phyloP scores from a whole-genome alignment of 1,139 yeast species.

The Pneumocystis oryctolagi region DNA sequence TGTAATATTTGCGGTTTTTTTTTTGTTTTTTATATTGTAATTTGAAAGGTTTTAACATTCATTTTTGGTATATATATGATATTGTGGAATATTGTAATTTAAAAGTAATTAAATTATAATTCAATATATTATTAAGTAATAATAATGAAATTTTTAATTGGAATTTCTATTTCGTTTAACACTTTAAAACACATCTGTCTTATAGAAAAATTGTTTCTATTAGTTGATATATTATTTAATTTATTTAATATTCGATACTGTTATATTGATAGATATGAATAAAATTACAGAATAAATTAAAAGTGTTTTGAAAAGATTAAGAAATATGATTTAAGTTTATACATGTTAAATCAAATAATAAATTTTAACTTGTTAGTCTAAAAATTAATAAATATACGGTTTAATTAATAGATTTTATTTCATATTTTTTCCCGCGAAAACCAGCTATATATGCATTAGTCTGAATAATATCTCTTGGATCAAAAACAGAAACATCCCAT shows the following conservation, averaged over 20 bases:
- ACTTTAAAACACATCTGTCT: neutral
- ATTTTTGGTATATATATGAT: neutral
- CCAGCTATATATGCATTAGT: slow-evolving; percentile 81
- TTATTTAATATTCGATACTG: neutral
- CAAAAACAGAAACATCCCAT: slow-evolving; percentile 81
- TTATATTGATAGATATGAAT: neutral
- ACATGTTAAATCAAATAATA: neutral
- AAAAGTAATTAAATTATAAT: too few species aligned
- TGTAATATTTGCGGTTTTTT: too few species aligned
- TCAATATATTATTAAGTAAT: too few species aligned
- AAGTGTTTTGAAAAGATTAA: neutral
- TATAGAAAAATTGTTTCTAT: neutral
- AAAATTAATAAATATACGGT: neutral
- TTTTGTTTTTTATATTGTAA: too few species aligned
- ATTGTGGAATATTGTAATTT: too few species aligned
- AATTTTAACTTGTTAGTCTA: neutral
- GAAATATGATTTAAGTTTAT: neutral
- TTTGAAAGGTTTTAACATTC: neutral
- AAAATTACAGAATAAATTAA: neutral
- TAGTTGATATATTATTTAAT: neutral
- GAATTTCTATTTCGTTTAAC: too few species aligned
- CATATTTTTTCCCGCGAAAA: slow-evolving; percentile 85
- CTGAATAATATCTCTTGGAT: slow-evolving; percentile 87
- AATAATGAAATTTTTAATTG: neutral
- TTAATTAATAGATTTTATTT: slow-evolving; percentile 42